A percentile compares a stretch with the other conserved stretches of the same genome.
These are phyloP conservation scores for Botryotinia calthae DNA, from an alignment of 2,329 filamentous ascomycete genomes.

Conservation along the genomic window DNA sequence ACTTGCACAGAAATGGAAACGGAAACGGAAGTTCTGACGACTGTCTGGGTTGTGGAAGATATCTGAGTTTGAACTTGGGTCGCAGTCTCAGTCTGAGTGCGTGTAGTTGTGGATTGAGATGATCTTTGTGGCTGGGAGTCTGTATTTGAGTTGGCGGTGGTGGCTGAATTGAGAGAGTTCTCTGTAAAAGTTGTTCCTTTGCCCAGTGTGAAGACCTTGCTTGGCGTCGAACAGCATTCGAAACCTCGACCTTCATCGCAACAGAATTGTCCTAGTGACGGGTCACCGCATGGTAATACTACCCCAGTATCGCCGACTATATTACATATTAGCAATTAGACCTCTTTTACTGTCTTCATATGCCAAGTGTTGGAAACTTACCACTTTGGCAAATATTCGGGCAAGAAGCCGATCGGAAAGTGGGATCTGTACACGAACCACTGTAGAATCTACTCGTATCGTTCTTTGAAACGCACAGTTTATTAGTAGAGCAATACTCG, in stretches of 20 bases:
- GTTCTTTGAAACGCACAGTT: conserved; percentile 24
- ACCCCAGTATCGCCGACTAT: conserved; percentile 20
- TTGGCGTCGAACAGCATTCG: conserved; percentile 21
- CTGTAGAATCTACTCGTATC: conserved; percentile 19
- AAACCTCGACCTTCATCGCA: conserved; percentile 26
- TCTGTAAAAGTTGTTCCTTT: not conserved
- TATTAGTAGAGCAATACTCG: conserved; percentile 27
- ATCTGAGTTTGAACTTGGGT: not conserved
- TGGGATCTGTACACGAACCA: conserved; percentile 24
- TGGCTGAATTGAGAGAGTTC: not conserved
- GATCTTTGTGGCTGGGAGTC: not conserved
- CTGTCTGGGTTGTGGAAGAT: not conserved
- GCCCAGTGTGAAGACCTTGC: conserved; percentile 23
- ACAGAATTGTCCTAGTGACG: conserved; percentile 24
- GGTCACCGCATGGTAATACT: conserved; percentile 24
- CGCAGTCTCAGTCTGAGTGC: not conserved
- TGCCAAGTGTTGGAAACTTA: conserved; percentile 12
- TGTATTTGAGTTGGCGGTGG: too few relatives aligned
- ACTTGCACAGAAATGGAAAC: conserved; percentile 1
- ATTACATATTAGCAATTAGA: not conserved
- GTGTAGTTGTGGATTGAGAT: not conserved
- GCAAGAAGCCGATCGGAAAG: conserved; percentile 22
- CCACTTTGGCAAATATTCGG: conserved; percentile 26
- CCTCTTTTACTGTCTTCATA: not conserved
- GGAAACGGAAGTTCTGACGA: not conserved